Evolutionary conservation across 768 basidiomycete genomes (phyloP), one percentile per base, ranked within the genome.

Genomic region (Phanerochaete sordida): DNA sequence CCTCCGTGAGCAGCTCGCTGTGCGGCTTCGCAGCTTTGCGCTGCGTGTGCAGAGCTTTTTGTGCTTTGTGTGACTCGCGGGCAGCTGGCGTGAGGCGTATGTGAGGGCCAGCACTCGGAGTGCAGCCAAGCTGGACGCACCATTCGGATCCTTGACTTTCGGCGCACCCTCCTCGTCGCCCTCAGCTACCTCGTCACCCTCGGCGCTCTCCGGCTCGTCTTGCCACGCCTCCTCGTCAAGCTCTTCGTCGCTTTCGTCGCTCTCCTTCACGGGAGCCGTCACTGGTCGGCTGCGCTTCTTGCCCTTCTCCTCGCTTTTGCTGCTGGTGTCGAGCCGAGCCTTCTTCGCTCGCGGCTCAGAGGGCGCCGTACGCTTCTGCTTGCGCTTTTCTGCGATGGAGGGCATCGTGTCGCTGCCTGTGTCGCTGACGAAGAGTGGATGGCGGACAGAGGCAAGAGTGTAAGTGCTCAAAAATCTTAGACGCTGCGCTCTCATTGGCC

Each of bases 1-100:
- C 91, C 56, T 87, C 81, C 11, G 72, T 71, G 31, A 94, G 81
- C 0, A 94, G 71, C 7, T 78, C 74, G 0, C 90, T 88, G 69
- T 94, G 84, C 0, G 91, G 91, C 72, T 91, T 93, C 2, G 88
- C 80, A 0, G 89, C 88, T 45, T 81, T 83, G 12, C 93, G 85
- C 64, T 91, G 86, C 24, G 84, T 83, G 23, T 81, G 81, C 0
- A 93, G 70, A 8, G 67, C 78, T 53, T 85, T 85, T 70, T 93
- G 91, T 0, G 77, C 84, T 69, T 85, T 85, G 59, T 91, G 91
- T 0, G 86, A 81, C 73, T 92, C 89, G 45, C 81, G 79, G 19
- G 84, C 73, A 62, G 82, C 90, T 90, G 45, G 1, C 7, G n/a
- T n/a, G n/a, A n/a, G n/a, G n/a, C n/a, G n/a, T n/a, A n/a, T n/a